Conservation (phyloP, 129 eudicot genomes). For the Lactuca sativa region DNA sequence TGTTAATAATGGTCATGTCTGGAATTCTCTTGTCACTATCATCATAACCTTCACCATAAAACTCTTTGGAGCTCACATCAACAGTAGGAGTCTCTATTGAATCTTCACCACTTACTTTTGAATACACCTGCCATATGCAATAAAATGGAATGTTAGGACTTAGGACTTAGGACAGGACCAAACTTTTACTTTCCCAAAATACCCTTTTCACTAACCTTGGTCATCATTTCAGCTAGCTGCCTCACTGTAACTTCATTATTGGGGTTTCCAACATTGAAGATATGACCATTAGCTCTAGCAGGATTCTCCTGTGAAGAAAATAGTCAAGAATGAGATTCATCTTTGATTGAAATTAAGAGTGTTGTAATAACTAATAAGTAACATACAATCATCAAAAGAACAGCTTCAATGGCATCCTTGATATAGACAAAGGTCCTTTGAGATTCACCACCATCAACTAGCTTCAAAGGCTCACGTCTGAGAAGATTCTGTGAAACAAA, state of each 20-base stretch:
- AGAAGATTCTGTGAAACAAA: constrained; percentile 61
- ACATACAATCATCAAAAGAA: constrained; percentile 89
- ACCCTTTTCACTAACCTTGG: constrained; percentile 50
- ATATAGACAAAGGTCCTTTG: constrained; percentile 93
- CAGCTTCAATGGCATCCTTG: constrained; percentile 99
- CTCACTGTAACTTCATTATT: constrained; percentile 99
- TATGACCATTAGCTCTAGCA: constrained; percentile 91
- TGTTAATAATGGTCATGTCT: constrained; percentile 92
- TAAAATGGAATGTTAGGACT: not conserved
- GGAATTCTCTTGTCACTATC: constrained; percentile 98
- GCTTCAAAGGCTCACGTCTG: constrained; percentile 92
- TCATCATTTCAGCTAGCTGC: constrained; percentile 99
- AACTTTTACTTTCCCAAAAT: not conserved
- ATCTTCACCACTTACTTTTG: constrained; percentile 89
- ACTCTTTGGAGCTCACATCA: constrained; percentile 89
- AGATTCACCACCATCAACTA: constrained; percentile 95
- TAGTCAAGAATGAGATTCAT: not conserved
- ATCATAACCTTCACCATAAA: constrained; percentile 91
- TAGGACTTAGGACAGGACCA: not conserved
- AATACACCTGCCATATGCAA: constrained; percentile 51
- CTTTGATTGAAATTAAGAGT: not conserved
- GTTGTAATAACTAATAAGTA: not conserved
- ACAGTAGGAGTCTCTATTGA: constrained; percentile 69
- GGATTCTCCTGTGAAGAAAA: constrained; percentile 72
- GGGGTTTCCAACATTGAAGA: constrained; percentile 95